phyloP scores from a whole-genome alignment of 306 rosid genomes.

The Malus domestica region DNA sequence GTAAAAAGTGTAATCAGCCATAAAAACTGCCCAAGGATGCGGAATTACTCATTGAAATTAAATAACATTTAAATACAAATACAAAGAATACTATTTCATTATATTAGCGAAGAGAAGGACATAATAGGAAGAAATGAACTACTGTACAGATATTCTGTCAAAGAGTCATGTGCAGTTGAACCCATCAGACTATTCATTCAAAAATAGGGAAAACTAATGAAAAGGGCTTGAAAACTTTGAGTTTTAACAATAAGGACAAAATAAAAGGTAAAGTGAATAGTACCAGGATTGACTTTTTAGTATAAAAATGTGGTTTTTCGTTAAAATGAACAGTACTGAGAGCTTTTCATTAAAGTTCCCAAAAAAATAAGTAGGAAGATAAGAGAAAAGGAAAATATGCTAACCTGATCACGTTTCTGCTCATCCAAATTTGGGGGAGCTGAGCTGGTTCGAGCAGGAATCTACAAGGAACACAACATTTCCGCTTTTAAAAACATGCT shows the following conservation, averaged over 20 bases:
- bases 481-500: not conserved
- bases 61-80: not conserved
- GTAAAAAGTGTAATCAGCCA: not conserved
- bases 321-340: no score
- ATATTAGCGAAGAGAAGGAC: not conserved
- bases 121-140: not conserved
- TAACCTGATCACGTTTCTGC: constrained; percentile 83
- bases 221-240: no score
- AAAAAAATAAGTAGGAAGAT: constrained; percentile 3
- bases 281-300: no score
- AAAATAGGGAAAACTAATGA: no score
- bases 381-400: not conserved
- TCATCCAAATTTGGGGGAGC: constrained; percentile 97
- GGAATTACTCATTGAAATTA: not conserved
- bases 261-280: no score
- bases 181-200: not conserved
- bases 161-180: not conserved
- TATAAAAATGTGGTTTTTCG: no score
- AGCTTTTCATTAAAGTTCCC: no score
- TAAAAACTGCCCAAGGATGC: not conserved
- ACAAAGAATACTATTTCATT: not conserved
- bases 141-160: not conserved
- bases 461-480: constrained; percentile 32
- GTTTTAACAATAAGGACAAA: no score
- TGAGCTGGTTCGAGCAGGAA: constrained; percentile 93